A percentile compares a stretch with the other conserved stretches of the same genome.
These are phyloP conservation scores for Vitis hybrid DNA, from an alignment of 177 flowering plant species.

Conservation along the genomic window DNA sequence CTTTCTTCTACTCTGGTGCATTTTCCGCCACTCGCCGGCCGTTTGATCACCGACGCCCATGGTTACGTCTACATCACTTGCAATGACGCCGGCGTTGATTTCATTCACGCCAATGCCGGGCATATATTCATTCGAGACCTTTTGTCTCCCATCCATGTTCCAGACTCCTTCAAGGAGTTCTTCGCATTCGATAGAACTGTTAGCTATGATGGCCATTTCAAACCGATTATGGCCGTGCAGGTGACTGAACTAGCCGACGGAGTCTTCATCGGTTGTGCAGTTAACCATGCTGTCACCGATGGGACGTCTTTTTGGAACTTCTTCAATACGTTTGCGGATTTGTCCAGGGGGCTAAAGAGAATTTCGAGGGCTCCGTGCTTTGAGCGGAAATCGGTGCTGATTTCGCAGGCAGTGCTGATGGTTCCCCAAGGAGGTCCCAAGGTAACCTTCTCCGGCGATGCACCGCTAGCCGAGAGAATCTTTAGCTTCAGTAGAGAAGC, in stretches of 20 bases:
- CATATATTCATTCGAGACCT: constrained; percentile 35
- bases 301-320: constrained; percentile 84
- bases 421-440: constrained; percentile 55
- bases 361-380: constrained; percentile 44
- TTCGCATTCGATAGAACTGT: constrained; percentile 54
- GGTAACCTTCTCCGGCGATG: constrained; percentile 52
- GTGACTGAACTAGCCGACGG: constrained; percentile 72
- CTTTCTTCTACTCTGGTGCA: constrained; percentile 50
- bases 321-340: constrained; percentile 68
- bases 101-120: constrained; percentile 48
- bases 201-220: constrained; percentile 55
- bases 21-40: constrained; percentile 78
- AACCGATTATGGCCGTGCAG: constrained; percentile 63
- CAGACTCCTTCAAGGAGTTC: constrained; percentile 40
- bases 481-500: constrained; percentile 59
- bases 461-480: constrained; percentile 57
- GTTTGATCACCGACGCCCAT: constrained; percentile 48
- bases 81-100: constrained; percentile 66
- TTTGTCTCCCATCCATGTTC: constrained; percentile 43
- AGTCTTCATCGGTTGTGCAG: constrained; percentile 64
- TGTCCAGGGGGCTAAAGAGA: constrained; percentile 34
- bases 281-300: constrained; percentile 71
- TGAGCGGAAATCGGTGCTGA: constrained; percentile 39
- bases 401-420: constrained; percentile 41
- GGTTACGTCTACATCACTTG: constrained; percentile 54